phyloP scores from a whole-genome alignment of 1,284 basidiomycete species.

The Retiboletus flavoniger region DNA sequence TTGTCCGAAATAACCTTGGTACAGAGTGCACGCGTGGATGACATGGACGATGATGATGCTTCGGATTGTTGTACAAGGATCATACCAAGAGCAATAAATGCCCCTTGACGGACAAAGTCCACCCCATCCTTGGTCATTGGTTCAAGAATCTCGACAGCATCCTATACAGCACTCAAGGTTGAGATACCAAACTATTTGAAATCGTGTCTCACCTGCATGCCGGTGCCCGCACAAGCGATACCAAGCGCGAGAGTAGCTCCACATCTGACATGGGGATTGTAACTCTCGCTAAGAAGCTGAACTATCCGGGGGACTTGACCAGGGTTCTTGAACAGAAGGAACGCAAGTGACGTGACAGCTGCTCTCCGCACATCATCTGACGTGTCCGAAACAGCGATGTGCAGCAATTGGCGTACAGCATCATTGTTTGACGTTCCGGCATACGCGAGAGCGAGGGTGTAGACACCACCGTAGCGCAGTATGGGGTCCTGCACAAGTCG shows the following conservation, averaged over 20 bases:
- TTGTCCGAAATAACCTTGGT: constrained; percentile 89
- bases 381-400: constrained; percentile 95
- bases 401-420: constrained; percentile 85
- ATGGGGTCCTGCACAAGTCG: constrained; percentile 75
- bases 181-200: constrained; percentile 3
- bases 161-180: constrained; percentile 42
- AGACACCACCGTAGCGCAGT: constrained; percentile 93
- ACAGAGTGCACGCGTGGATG: constrained; percentile 78
- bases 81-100: constrained; percentile 93
- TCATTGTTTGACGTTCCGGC: constrained; percentile 93
- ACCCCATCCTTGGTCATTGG: constrained; percentile 97
- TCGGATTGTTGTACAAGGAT: constrained; percentile 95
- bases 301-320: constrained; percentile 92
- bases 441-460: constrained; percentile 91
- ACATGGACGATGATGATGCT: constrained; percentile 78
- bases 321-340: constrained; percentile 94
- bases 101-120: constrained; percentile 97
- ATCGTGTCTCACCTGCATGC: constrained; percentile 62
- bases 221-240: constrained; percentile 96
- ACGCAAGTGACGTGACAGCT: constrained; percentile 91
- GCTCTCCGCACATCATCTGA: constrained; percentile 94
- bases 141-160: constrained; percentile 92
- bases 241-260: constrained; percentile 93
- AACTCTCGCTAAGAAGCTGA: constrained; percentile 93
- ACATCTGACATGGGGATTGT: constrained; percentile 97